Evolutionary conservation across 1,284 basidiomycete species (phyloP), one percentile per base, ranked within the genome.

Genomic region (Earliella scabrosa): DNA sequence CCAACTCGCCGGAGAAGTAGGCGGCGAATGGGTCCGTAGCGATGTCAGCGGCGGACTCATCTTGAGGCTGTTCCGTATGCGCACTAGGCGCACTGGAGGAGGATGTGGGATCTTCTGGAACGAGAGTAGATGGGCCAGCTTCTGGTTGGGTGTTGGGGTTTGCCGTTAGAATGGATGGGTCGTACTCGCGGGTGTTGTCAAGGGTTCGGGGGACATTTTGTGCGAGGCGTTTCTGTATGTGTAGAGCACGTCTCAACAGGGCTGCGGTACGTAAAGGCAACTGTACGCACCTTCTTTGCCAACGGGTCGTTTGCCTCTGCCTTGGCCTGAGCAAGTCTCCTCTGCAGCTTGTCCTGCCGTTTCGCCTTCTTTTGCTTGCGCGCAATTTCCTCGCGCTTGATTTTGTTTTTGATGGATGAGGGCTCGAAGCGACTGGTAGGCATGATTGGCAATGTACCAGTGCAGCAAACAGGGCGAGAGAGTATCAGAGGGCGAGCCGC

Each of bases 161-260:
- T 41, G 85, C 85, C 21, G 87, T 92, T 50, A 93, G 77, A 67
- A 90, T 89, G 35, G 92, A 93, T 3, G 93, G 91, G 66, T 97
- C 95, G 71, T 85, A 93, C 71, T 95, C 88, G 59, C 96, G 87
- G 49, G 88, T 92, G 72, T 98, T 98, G 70, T 99, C 97, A 34
- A 98, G 86, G 0, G 97, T 99, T 38, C 86, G 82, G 0, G 97
- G 94, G 20, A 96, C 80, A 77, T 98, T 97, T 66, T 90, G 85
- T 6, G 85, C 81, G 35, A 93, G 75, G 58, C 95, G 85, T 84
- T 87, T 89, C 93, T 95, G 56, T 3, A 36, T 27, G 14, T 20
- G 5, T 26, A 34, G 18, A 21, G 41, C 39, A 11, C 21, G 21
- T 6, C n/a, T 13, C 20, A 21, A 16, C 20, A 45, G 7, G n/a